These are phyloP conservation scores for Dillenia turbinata DNA, from an alignment of 164 flowering plant genomes.

Conservation along the genomic window DNA sequence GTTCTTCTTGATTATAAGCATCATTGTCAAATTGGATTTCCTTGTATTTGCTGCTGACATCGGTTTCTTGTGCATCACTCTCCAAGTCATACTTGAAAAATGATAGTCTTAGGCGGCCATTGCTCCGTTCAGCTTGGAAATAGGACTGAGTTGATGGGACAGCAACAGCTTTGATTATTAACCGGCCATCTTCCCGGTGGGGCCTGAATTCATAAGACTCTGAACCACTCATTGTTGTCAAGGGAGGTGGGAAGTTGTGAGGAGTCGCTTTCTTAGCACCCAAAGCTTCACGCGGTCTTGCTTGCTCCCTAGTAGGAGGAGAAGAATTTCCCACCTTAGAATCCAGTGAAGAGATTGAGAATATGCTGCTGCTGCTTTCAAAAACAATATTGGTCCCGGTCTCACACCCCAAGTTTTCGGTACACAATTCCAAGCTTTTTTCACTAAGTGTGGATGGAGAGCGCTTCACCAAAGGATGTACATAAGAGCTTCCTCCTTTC, in stretches of 20 bases:
- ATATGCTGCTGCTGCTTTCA: constrained; percentile 15
- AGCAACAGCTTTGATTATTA: constrained; percentile 49
- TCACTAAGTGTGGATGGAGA: constrained; percentile 22
- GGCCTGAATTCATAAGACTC: constrained; percentile 38
- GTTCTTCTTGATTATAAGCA: constrained; percentile 3
- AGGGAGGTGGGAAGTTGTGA: constrained; percentile 70
- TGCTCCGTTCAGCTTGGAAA: constrained; percentile 53
- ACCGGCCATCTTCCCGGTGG: constrained; percentile 60
- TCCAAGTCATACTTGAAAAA: constrained; percentile 12
- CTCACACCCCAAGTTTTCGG: constrained; percentile 52
- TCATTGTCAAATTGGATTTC: constrained; percentile 4
- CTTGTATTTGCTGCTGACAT: not conserved
- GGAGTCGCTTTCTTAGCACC: constrained; percentile 16
- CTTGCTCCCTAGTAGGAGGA: constrained; percentile 11
- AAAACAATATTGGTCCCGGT: constrained; percentile 29
- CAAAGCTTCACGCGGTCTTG: not conserved
- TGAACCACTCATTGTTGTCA: constrained; percentile 55
- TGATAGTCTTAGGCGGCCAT: constrained; percentile 65
- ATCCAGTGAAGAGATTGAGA: constrained; percentile 18
- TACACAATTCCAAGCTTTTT: constrained; percentile 50
- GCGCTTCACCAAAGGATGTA: constrained; percentile 25
- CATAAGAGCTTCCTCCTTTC: constrained; percentile 11
- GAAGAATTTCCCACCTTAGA: constrained; percentile 4
- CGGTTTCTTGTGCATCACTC: constrained; percentile 9
- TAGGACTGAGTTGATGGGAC: constrained; percentile 26